Percentiles rank a stretch among this genome's conserved stretches.
These are phyloP conservation scores for Dictyostelium capitatum DNA, from an alignment of 78 protist genomes.

Conservation along the genomic window DNA sequence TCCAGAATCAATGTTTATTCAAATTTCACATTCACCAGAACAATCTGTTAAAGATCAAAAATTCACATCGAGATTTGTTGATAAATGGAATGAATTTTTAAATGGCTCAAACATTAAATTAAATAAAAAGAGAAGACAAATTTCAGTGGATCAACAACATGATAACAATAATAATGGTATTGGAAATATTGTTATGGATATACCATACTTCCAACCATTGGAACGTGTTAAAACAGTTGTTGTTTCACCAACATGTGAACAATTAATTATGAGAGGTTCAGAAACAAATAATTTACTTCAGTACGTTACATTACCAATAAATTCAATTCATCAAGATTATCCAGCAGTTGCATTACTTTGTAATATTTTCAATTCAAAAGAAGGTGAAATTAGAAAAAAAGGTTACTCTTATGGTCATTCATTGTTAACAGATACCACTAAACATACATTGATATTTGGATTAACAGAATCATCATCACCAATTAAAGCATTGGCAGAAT, in stretches of 20 bases:
- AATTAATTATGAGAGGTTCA: conserved; percentile 17
- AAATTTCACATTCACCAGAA: background rate
- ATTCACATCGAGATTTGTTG: background rate
- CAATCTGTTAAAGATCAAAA: background rate
- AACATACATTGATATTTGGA: background rate
- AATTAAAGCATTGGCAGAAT: conserved; percentile 23
- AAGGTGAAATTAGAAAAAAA: conserved; percentile 57
- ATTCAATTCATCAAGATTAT: conserved; percentile 3
- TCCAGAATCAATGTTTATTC: conserved; percentile 23
- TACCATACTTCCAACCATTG: conserved; percentile 47
- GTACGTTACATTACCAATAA: conserved; percentile 13
- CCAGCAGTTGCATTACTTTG: conserved; percentile 12
- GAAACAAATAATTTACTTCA: conserved; percentile 41
- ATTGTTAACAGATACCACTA: background rate
- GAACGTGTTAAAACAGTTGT: background rate
- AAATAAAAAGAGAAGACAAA: conserved; percentile 5
- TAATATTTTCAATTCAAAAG: conserved; percentile 38
- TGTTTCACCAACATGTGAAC: background rate
- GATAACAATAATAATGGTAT: background rate
- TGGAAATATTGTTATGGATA: background rate
- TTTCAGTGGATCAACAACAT: background rate
- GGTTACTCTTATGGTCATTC: conserved; percentile 57
- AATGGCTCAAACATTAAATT: background rate
- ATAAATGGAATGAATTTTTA: conserved; percentile 1
- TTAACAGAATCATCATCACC: conserved; percentile 24